Evolutionary conservation across 768 basidiomycete genomes (phyloP).

Genomic region (Crepidotus variabilis): DNA sequence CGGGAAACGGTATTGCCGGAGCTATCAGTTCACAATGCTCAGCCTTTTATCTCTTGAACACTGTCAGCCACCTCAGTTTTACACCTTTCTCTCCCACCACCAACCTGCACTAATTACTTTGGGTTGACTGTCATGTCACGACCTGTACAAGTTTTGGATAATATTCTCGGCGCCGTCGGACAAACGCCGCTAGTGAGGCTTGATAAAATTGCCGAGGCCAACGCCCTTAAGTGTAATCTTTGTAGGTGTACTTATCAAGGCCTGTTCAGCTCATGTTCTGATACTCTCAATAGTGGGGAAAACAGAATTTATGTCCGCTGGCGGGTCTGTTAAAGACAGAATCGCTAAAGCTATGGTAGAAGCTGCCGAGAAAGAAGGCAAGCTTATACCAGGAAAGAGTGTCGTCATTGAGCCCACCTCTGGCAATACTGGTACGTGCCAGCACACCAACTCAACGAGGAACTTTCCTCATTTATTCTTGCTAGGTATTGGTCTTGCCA

Average conservation of each 20-base stretch:
- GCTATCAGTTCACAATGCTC: background rate
- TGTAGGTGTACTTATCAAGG: slow-evolving; percentile 43
- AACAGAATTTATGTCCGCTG: slow-evolving; percentile 85
- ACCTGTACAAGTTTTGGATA: slow-evolving; percentile 59
- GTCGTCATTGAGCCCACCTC: slow-evolving; percentile 95
- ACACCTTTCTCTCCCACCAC: background rate
- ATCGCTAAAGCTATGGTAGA: slow-evolving; percentile 97
- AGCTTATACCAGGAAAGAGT: slow-evolving; percentile 80
- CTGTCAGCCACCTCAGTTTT: background rate
- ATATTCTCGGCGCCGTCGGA: slow-evolving; percentile 82
- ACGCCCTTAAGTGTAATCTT: slow-evolving; percentile 86
- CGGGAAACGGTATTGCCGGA: background rate
- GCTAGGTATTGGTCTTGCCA: slow-evolving; percentile 86
- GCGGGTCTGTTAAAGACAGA: slow-evolving; percentile 94
- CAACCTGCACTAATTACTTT: background rate
- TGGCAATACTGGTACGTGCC: slow-evolving; percentile 80
- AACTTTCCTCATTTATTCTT: background rate
- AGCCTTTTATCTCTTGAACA: background rate
- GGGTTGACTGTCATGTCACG: slow-evolving; percentile 19
- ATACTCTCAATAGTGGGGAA: slow-evolving; percentile 63
- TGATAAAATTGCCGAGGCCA: slow-evolving; percentile 66
- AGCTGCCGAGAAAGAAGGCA: slow-evolving; percentile 86
- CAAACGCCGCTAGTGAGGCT: slow-evolving; percentile 89
- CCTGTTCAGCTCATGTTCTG: background rate
- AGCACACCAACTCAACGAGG: background rate